Conservation (phyloP, 208 protist genomes). For the Trypanosoma cruzi region DNA sequence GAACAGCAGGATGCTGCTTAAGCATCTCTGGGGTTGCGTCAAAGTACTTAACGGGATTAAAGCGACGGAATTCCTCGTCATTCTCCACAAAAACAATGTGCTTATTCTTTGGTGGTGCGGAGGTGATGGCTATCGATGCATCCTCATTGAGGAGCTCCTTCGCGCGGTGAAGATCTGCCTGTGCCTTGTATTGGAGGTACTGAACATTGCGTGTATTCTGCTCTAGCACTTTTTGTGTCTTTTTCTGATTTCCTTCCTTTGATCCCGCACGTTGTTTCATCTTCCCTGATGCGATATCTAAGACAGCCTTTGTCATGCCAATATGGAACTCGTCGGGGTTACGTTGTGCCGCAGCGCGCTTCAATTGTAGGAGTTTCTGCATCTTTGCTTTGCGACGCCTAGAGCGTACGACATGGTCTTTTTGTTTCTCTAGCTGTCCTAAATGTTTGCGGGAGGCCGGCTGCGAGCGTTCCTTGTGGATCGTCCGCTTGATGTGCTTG, state of each 20-base stretch:
- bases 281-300: slow-evolving; percentile 84
- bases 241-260: slow-evolving; percentile 50
- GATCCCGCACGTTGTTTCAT: slow-evolving; percentile 59
- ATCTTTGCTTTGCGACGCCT: slow-evolving; percentile 82
- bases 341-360: slow-evolving; percentile 83
- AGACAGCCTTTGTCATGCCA: slow-evolving; percentile 91
- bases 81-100: slow-evolving; percentile 86
- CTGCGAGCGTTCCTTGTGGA: slow-evolving; percentile 92
- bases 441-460: slow-evolving; percentile 76
- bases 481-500: slow-evolving; percentile 91
- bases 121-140: slow-evolving; percentile 61
- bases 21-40: slow-evolving; percentile 88
- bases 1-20: slow-evolving; percentile 78
- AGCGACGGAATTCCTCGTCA: slow-evolving; percentile 79
- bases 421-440: slow-evolving; percentile 94
- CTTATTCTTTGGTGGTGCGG: slow-evolving; percentile 69
- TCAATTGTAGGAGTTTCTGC: slow-evolving; percentile 69
- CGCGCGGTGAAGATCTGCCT: slow-evolving; percentile 58
- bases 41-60: slow-evolving; percentile 79
- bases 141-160: slow-evolving; percentile 83
- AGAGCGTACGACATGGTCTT: slow-evolving; percentile 90
- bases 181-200: slow-evolving; percentile 85
- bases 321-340: slow-evolving; percentile 96
- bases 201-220: slow-evolving; percentile 80
- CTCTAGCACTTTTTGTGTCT: slow-evolving; percentile 65